Evolutionary conservation across 2,329 filamentous ascomycete species (phyloP), one percentile per base, ranked within the genome.

Genomic region (Ceratocystis destructans): DNA sequence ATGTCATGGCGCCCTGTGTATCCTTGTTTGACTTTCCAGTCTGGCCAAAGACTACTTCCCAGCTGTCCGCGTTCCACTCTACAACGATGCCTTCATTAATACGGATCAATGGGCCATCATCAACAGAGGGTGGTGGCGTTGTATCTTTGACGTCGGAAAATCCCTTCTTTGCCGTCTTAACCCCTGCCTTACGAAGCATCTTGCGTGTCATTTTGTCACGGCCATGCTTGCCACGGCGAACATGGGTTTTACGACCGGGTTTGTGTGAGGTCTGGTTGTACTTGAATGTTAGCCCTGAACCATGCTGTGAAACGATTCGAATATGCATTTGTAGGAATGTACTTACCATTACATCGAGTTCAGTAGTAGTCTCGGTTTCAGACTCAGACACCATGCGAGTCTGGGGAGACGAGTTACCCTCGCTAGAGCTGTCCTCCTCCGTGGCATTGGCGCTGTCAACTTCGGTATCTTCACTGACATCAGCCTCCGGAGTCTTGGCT

Each of bases 41-140:
- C 10, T 77, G 70, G n/a, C 75, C 75, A 72, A 96, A 97, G 25
- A 96, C 79, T 17, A 79, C 78, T 20, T 93, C 85, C 73, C 84
- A 88, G 5, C 85, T 86, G 6, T 87, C 80, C 6, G 84, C 78
- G 55, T 79, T 83, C 92, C 93, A 99, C 71, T 97, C 92, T 10
- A 96, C 82, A 5, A 97, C 79, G 61, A 99, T 85, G 28, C 84
- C 89, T 75, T 99, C 94, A 63, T 89, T 87, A 31, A 93, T 82
- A 45, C 88, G 84, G 70, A 97, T 82, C 50, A 96, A 77, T 0
- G 87, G 84, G 2, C 83, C 83, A 17, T 82, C 79, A 69, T 78
- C 76, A 8, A 75, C 74, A 33, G 76, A 72, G 31, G 75, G 75
- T 6, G 75, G 74, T 22, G 66, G 76, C 12, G 66, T 75, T 66